Base-by-base conservation (phyloP, 1,284 basidiomycete genomes). In the Retiboletus flavoniger region DNA sequence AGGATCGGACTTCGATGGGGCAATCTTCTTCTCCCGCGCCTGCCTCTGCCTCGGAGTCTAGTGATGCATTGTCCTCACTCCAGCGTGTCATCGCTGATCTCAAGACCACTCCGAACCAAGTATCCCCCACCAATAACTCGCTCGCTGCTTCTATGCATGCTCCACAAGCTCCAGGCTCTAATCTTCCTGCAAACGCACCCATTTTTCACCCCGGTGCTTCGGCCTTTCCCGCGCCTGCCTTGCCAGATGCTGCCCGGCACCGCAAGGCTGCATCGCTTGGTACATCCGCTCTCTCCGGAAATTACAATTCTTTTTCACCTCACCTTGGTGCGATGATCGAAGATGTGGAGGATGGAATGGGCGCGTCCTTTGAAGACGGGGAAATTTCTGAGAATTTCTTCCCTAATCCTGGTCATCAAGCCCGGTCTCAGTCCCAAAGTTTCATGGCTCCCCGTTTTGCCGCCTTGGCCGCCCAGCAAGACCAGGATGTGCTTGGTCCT, bases 401-500 rank as follows among this genome's bases (percentile, higher is more conserved):
- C 60, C 65, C 71, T 50, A 65, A 77, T 49, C 68, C 77, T 55
- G 77, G 76, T 10, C 87, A 89, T 66, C 86, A 87, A 62, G 78
- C 81, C 59, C 85, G 88, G 61, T 80, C 87, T 40, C 84, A 87
- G 64, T 86, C 87, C 17, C 88, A 89, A 72, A 89, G 79, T 61
- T 95, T 93, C 68, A 83, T 89, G 65, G 87, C 92, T 43, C 92
- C 93, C 38, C 85, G 93, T 31, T 95, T 95, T 70, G 90, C 87
- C 31, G 91, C 91, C 38, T 78, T 94, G 51, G 90, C 89, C 31
- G 86, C 87, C 13, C 88, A 90, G 64, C 86, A 91, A 63, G 84
- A 90, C 50, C 72, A 69, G 16, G 88, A 91, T 53, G 48, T 74
- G 31, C 57, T 89, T 39, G 89, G 90, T n/a, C 86, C 89, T 5